Evolutionary conservation across 2,329 filamentous ascomycete species (phyloP).

Genomic region (Penicillium digitatum): DNA sequence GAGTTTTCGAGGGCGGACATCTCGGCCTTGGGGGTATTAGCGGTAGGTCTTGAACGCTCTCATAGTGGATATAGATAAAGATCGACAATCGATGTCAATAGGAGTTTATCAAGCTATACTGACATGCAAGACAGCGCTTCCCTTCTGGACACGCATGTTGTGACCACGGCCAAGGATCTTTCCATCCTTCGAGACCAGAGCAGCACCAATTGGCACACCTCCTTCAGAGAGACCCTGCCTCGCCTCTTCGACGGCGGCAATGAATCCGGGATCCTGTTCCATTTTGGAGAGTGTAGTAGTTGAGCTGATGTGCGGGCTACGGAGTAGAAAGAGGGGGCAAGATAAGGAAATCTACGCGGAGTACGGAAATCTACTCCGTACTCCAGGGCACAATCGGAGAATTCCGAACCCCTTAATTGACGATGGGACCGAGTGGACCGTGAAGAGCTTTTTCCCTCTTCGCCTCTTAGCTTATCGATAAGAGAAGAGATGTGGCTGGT

Average conservation of each 20-base stretch:
- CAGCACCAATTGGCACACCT: conserved; percentile 57
- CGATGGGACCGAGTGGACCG: conserved; percentile 6
- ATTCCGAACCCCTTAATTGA: conserved; percentile 13
- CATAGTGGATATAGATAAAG: background rate
- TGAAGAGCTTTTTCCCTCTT: conserved; percentile 13
- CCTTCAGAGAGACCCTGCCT: conserved; percentile 54
- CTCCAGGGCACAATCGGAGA: conserved; percentile 11
- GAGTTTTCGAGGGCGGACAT: conserved; percentile 72
- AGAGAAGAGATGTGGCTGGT: conserved; percentile 10
- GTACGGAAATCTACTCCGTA: conserved; percentile 1
- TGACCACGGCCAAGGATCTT: conserved; percentile 67
- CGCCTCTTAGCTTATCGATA: conserved; percentile 26
- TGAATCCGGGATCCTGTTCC: conserved; percentile 51
- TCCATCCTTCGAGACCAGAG: conserved; percentile 64
- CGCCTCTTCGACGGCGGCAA: conserved; percentile 56
- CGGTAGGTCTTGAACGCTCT: background rate
- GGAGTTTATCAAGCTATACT: conserved; percentile 24
- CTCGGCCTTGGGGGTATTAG: conserved; percentile 55
- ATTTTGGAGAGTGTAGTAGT: conserved; percentile 18
- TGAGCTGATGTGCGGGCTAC: background rate
- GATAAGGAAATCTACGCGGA: background rate
- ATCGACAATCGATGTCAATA: background rate
- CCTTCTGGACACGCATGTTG: conserved; percentile 71
- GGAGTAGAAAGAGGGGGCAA: background rate
- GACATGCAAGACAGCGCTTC: conserved; percentile 68